Evolutionary conservation across 108 stramenopile genomes (phyloP).

Genomic region (Mediolabrus comicus): DNA sequence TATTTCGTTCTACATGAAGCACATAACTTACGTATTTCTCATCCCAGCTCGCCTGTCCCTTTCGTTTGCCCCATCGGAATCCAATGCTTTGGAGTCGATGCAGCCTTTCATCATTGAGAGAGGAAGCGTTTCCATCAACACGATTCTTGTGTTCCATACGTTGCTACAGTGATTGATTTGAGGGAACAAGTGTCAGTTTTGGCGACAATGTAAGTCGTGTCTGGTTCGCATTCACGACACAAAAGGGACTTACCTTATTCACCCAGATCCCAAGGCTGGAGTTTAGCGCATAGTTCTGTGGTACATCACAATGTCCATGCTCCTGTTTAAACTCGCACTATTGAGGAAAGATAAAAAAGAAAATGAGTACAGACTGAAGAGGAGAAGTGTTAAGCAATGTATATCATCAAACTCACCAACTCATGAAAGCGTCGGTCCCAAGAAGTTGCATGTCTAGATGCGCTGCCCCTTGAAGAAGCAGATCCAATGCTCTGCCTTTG

Average conservation of each 20-base stretch:
- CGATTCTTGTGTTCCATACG: constrained; percentile 48
- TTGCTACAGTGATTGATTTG: constrained; percentile 24
- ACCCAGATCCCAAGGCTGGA: constrained; percentile 78
- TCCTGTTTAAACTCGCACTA: constrained; percentile 14
- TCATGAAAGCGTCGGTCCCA: background rate
- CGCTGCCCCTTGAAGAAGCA: background rate
- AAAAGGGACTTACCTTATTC: constrained; percentile 29
- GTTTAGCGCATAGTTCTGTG: constrained; percentile 68
- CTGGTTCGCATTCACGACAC: background rate
- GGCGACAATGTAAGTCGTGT: background rate
- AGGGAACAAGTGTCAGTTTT: background rate
- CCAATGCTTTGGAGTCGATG: constrained; percentile 28
- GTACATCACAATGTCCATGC: constrained; percentile 79
- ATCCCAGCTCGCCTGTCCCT: constrained; percentile 50
- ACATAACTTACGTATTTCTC: constrained; percentile 42
- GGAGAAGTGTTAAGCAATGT: background rate
- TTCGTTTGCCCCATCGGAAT: constrained; percentile 49
- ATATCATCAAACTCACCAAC: constrained; percentile 6
- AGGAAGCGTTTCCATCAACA: constrained; percentile 38
- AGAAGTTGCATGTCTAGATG: background rate
- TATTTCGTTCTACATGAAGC: background rate
- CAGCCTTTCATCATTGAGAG: constrained; percentile 32
- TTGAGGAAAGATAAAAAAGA: background rate
- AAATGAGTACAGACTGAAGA: background rate
- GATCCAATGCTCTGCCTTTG: background rate